Conservation (phyloP, 2,329 filamentous ascomycete genomes). For the Claviceps paspali region DNA sequence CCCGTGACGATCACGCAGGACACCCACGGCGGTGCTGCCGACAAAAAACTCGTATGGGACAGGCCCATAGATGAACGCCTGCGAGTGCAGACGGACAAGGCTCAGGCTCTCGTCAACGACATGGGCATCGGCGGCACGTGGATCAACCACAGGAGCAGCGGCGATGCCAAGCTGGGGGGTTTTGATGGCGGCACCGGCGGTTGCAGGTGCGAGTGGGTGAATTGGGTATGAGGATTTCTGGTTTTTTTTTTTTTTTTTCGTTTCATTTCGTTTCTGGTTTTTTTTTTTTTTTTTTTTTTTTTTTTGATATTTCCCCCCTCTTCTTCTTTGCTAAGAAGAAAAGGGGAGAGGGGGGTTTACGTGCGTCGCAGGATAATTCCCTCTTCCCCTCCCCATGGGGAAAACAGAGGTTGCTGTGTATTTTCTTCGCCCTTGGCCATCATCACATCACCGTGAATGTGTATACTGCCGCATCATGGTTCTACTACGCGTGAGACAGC, state of each 20-base stretch:
- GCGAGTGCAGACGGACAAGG: conserved; percentile 27
- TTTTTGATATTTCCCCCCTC: too few species aligned
- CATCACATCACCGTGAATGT: too few species aligned
- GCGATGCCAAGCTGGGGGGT: conserved; percentile 36
- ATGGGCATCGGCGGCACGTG: conserved; percentile 34
- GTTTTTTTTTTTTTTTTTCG: not conserved
- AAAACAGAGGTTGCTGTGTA: too few species aligned
- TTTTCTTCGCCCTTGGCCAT: too few species aligned
- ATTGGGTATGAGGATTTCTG: conserved; percentile 21
- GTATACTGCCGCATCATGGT: too few species aligned
- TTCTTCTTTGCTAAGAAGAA: too few species aligned
- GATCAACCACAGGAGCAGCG: conserved; percentile 33
- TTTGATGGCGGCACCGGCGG: conserved; percentile 49
- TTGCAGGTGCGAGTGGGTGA: conserved; percentile 46
- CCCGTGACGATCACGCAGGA: conserved; percentile 46
- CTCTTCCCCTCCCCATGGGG: too few species aligned
- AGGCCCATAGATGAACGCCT: conserved; percentile 33
- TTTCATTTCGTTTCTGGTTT: too few species aligned
- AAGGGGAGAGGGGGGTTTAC: too few species aligned
- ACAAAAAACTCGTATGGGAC: conserved; percentile 37
- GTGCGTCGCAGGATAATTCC: too few species aligned
- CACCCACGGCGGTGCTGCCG: conserved; percentile 42
- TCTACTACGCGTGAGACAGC: too few species aligned
- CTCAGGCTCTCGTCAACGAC: conserved; percentile 31
- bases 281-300: not conserved